phyloP scores from a whole-genome alignment of 2,329 filamentous ascomycete species.

The Alternaria arborescens region DNA sequence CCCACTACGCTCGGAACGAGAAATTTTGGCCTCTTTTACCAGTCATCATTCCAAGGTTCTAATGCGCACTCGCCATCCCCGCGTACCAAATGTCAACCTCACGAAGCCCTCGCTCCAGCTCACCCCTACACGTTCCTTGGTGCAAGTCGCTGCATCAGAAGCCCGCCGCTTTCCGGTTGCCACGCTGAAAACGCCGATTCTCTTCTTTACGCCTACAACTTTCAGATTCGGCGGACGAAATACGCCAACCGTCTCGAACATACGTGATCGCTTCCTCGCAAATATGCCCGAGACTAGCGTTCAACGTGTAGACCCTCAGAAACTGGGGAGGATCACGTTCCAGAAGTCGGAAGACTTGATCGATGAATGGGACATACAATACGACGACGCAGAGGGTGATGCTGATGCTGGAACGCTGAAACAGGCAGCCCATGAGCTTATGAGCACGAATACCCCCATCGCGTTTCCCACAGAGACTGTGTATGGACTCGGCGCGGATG shows the following conservation, averaged over 20 bases:
- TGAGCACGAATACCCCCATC: constrained; percentile 75
- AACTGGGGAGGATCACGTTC: constrained; percentile 50
- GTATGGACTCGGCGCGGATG: constrained; percentile 95
- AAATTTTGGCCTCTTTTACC: constrained; percentile 36
- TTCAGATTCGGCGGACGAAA: not conserved
- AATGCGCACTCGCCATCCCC: constrained; percentile 42
- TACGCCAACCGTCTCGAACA: not conserved
- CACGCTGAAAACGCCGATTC: constrained; percentile 34
- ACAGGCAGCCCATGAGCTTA: constrained; percentile 72
- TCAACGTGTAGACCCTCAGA: constrained; percentile 50
- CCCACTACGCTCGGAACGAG: constrained; percentile 26
- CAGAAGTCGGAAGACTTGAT: constrained; percentile 44
- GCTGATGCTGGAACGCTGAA: constrained; percentile 63
- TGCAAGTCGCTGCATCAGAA: constrained; percentile 35
- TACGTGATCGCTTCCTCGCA: constrained; percentile 6
- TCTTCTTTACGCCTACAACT: constrained; percentile 6
- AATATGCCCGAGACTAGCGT: constrained; percentile 49
- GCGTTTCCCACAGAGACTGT: constrained; percentile 98
- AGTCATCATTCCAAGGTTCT: constrained; percentile 33
- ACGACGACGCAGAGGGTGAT: constrained; percentile 40
- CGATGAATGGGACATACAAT: constrained; percentile 47
- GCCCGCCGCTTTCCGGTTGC: constrained; percentile 21
- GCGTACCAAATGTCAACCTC: constrained; percentile 47
- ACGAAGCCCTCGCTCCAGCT: constrained; percentile 20
- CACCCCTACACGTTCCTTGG: constrained; percentile 33